A percentile compares a stretch with the other conserved stretches of the same genome.
These are phyloP conservation scores for Bacidia rubella DNA, from an alignment of 495 filamentous ascomycete species.

Conservation along the genomic window DNA sequence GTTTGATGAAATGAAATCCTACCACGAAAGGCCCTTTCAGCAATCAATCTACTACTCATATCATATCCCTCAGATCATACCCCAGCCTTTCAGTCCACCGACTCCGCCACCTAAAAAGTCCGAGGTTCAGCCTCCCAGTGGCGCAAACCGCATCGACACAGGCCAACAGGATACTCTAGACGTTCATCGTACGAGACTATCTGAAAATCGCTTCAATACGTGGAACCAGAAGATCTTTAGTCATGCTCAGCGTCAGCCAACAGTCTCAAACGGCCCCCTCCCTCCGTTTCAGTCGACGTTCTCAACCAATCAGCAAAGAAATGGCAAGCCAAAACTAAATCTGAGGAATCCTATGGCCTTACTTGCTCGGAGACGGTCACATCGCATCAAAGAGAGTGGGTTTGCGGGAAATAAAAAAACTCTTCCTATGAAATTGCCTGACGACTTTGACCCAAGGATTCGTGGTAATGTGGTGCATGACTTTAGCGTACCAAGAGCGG, in stretches of 20 bases:
- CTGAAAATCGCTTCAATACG: neutral
- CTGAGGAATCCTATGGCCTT: conserved; percentile 56
- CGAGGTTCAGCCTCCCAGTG: neutral
- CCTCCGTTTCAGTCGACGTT: conserved; percentile 5
- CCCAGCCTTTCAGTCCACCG: conserved; percentile 8
- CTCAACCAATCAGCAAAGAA: conserved; percentile 7
- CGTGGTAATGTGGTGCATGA: conserved; percentile 76
- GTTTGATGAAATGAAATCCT: conserved; percentile 14
- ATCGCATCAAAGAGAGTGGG: conserved; percentile 36
- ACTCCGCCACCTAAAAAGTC: conserved; percentile 10
- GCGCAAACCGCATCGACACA: neutral
- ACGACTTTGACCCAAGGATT: conserved; percentile 75
- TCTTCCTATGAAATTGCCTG: conserved; percentile 43
- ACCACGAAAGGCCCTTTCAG: conserved; percentile 3
- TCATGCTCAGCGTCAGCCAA: conserved; percentile 1
- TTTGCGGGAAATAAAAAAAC: conserved; percentile 32
- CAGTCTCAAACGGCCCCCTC: neutral
- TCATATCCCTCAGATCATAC: neutral
- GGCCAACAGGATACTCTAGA: neutral
- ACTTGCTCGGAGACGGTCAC: conserved; percentile 44
- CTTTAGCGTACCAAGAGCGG: conserved; percentile 71
- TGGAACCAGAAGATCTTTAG: conserved; percentile 6
- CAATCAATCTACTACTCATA: conserved; percentile 4
- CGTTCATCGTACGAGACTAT: neutral
- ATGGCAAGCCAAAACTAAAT: conserved; percentile 48